Base-by-base conservation (phyloP, 2,329 filamentous ascomycete genomes). In the Aureobasidium pullulans region DNA sequence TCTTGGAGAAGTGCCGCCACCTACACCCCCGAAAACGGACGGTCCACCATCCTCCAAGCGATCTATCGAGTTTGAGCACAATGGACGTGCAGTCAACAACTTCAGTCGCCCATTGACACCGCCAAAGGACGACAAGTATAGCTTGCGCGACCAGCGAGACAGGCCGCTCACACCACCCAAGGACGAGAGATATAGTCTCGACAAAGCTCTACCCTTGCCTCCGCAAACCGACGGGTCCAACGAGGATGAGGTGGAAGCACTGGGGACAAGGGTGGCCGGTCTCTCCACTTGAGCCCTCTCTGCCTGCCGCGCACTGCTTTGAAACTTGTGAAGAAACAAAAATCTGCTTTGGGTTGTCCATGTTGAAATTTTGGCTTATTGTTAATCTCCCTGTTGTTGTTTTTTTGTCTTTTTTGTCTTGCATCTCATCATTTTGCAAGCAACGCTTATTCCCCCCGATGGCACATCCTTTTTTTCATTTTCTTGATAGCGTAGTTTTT, bases 31-130 rank as follows among this genome's bases (percentile, higher is more conserved):
- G 5, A 70, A 70, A 32, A 62, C 64, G 8, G 68, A 69, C 46
- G 65, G 64, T 29, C 59, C 61, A 9, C 54, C 54, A 23, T 57
- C 54, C 11, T 48, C 50, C 2, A 43, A 47, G 23, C 29, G 40
- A 6, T 48, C 54, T 8, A 48, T 64, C 50, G 54, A 60, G 40
- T 61, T 65, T 48, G 66, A 64, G 16, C 62, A 67, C 19, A n/a
- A 56, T 23, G 31, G 31, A 8, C 52, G 52, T 3, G 59, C 60
- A 37, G 64, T 63, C 59, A 66, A 66, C 62, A 66, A 66, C 16
- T 65, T 66, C 11, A 62, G 57, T n/a, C 73, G 74, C 34, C 76
- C 76, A 31, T 74, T 75, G 2, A 77, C 75, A n/a, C 75, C 75
- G 11, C 75, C 75, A 0, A 77, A 71, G 57, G 69, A 77, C 60